Conservation (phyloP, 2,329 filamentous ascomycete species). For the Aspergillus carbonarius region DNA sequence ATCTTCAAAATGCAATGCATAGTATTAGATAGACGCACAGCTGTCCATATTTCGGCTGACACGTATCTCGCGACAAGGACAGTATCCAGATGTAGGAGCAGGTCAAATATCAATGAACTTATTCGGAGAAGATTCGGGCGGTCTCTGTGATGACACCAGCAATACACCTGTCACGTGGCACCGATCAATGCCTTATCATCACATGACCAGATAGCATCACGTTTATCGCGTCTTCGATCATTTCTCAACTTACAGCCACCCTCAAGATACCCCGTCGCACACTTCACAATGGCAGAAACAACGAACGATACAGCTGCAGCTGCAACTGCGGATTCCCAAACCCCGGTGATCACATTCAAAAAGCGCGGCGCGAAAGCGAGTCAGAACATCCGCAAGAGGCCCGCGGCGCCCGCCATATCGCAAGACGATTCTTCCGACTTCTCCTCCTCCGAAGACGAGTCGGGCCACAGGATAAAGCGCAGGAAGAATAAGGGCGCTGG, state of each 20-base stretch:
- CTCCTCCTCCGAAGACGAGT: slow-evolving; percentile 73
- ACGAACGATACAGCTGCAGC: neutral
- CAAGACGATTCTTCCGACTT: slow-evolving; percentile 59
- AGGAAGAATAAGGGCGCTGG: slow-evolving; percentile 66
- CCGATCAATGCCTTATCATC: neutral
- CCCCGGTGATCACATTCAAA: slow-evolving; percentile 63
- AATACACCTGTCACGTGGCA: neutral
- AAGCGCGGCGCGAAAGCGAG: slow-evolving; percentile 77
- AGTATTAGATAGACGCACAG: no score
- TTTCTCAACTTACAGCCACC: neutral
- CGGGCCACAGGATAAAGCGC: slow-evolving; percentile 75
- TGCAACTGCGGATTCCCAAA: slow-evolving; percentile 3
- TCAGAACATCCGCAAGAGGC: slow-evolving; percentile 75
- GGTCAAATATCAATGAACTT: neutral
- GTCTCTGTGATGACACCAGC: neutral
- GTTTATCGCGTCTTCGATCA: neutral
- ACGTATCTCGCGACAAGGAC: no score
- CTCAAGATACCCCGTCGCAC: neutral
- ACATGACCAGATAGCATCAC: neutral
- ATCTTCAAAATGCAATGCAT: no score
- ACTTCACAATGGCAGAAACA: slow-evolving; percentile 30
- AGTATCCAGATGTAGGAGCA: neutral
- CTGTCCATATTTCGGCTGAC: no score
- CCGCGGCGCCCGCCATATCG: slow-evolving; percentile 67
- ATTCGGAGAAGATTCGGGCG: neutral